Evolutionary conservation across 2,329 filamentous ascomycete species (phyloP).

Genomic region (Trichoderma semiorbis): DNA sequence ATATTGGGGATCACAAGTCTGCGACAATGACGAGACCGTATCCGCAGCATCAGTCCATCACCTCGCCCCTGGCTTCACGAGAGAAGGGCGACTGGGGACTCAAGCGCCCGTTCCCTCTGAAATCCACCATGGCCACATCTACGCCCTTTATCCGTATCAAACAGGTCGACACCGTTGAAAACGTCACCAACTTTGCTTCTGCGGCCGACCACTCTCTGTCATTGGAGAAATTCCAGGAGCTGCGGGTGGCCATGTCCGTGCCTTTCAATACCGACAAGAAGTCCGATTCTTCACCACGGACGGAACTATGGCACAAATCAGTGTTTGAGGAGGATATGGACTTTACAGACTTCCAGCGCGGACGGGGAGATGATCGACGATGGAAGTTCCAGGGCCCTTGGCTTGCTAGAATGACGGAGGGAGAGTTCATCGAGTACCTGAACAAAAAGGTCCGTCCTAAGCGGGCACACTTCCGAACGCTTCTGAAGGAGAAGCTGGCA

Average conservation of each 20-base stretch:
- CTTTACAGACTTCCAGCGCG: constrained; percentile 42
- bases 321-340: constrained; percentile 60
- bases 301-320: constrained; percentile 39
- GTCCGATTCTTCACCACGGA: constrained; percentile 13
- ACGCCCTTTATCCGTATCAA: constrained; percentile 75
- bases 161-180: constrained; percentile 78
- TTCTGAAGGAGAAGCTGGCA: constrained; percentile 49
- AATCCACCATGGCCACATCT: constrained; percentile 67
- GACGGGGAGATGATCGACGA: constrained; percentile 44
- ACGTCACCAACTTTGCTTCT: constrained; percentile 83
- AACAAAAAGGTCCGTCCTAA: constrained; percentile 50
- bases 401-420: constrained; percentile 60
- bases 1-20: constrained; percentile 36
- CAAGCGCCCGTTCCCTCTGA: constrained; percentile 77
- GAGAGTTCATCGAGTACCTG: constrained; percentile 57
- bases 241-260: constrained; percentile 67
- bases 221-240: constrained; percentile 80
- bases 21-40: constrained; percentile 62
- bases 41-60: constrained; percentile 81
- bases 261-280: constrained; percentile 32
- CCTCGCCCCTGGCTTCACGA: constrained; percentile 69
- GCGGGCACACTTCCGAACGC: constrained; percentile 53
- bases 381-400: constrained; percentile 68
- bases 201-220: constrained; percentile 78
- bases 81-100: constrained; percentile 86